Percentiles rank a stretch among this genome's conserved stretches.
Evolutionary conservation across 2,329 filamentous ascomycete species (phyloP).

Genomic region (Stemphylium vesicarium): DNA sequence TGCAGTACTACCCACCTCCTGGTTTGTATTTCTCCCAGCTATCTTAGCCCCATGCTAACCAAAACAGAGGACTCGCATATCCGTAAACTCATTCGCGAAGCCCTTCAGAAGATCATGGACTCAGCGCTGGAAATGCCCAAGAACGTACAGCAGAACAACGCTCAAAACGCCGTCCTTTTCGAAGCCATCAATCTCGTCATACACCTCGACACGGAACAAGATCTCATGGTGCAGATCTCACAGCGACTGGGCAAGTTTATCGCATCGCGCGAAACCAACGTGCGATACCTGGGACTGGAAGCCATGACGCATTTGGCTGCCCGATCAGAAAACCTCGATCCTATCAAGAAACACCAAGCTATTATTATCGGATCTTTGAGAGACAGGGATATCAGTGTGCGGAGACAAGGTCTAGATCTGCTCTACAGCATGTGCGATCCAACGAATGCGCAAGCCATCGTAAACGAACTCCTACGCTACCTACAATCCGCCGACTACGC

Average conservation of each 20-base stretch:
- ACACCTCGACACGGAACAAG: constrained; percentile 92
- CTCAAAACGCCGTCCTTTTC: constrained; percentile 96
- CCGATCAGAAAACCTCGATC: constrained; percentile 89
- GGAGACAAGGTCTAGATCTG: constrained; percentile 91
- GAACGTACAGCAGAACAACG: constrained; percentile 99
- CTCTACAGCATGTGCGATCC: constrained; percentile 99
- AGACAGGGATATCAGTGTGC: constrained; percentile 95
- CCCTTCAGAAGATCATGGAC: constrained; percentile 88
- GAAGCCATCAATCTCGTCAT: constrained; percentile 99
- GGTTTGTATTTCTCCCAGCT: constrained; percentile 56
- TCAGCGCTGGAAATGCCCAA: constrained; percentile 92
- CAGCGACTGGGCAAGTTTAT: constrained; percentile 92
- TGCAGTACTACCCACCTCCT: constrained; percentile 96
- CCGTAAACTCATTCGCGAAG: constrained; percentile 88
- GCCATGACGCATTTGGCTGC: constrained; percentile 98
- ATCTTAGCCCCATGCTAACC: constrained; percentile 24
- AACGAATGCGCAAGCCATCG: constrained; percentile 91
- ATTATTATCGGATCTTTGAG: constrained; percentile 94
- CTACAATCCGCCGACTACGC: constrained; percentile 96
- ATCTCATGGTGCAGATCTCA: constrained; percentile 95
- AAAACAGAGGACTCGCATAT: constrained; percentile 84
- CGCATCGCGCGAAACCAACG: constrained; percentile 94
- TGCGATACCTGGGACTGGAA: constrained; percentile 92
- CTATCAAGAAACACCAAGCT: constrained; percentile 97
- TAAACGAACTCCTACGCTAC: constrained; percentile 91